Conservation (phyloP, 768 basidiomycete genomes). For the Lactarius sanguifluus region DNA sequence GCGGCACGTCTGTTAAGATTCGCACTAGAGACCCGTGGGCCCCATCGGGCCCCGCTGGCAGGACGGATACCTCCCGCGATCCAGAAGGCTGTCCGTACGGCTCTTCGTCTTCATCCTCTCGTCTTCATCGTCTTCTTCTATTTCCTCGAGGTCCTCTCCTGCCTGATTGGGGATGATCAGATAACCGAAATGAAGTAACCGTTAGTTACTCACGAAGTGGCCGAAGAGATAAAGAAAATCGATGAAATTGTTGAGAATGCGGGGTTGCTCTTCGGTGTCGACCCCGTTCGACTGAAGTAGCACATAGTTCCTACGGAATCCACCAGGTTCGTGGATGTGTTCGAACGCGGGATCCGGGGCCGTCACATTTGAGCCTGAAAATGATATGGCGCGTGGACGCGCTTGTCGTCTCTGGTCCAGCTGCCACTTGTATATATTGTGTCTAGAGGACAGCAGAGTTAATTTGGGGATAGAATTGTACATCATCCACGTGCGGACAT, state of each 20-base stretch:
- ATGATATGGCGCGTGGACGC: slow-evolving; percentile 71
- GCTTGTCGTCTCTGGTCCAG: slow-evolving; percentile 61
- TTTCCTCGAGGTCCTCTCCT: slow-evolving; percentile 80
- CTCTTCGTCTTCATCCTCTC: slow-evolving; percentile 35
- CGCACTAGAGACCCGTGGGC: slow-evolving; percentile 17
- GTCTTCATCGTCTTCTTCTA: slow-evolving; percentile 59
- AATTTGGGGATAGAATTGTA: background rate
- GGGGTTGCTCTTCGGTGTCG: slow-evolving; percentile 47
- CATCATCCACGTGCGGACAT: slow-evolving; percentile 39
- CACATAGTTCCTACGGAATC: slow-evolving; percentile 89
- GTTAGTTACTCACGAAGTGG: slow-evolving; percentile 73
- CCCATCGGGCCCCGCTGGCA: background rate
- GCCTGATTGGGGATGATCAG: slow-evolving; percentile 50
- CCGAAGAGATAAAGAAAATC: slow-evolving; percentile 95
- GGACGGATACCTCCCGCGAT: background rate
- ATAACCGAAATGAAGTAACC: slow-evolving; percentile 12
- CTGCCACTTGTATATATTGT: slow-evolving; percentile 96
- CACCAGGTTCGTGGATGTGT: slow-evolving; percentile 94
- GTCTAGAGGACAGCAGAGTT: slow-evolving; percentile 42
- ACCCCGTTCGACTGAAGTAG: slow-evolving; percentile 62
- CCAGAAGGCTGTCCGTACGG: slow-evolving; percentile 22
- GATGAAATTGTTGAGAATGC: slow-evolving; percentile 80
- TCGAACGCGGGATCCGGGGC: slow-evolving; percentile 76
- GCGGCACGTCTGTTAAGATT: slow-evolving; percentile 17
- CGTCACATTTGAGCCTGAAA: slow-evolving; percentile 51